These are phyloP conservation scores for Aspergillus nanangensis DNA, from an alignment of 495 filamentous ascomycete species.

Conservation along the genomic window DNA sequence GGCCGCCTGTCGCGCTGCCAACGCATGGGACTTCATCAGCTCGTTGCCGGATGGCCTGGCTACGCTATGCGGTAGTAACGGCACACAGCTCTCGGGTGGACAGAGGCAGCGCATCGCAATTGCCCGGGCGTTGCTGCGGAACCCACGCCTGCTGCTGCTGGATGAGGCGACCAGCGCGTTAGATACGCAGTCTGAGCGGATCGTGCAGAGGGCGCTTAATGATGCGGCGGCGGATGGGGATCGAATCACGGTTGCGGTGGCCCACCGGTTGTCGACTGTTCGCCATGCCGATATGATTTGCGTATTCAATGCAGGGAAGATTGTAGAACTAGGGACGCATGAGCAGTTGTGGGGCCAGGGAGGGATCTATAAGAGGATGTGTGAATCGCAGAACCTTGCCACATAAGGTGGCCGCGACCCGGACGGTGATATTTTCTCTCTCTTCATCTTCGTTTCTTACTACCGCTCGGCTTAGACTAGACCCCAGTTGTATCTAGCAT, in stretches of 20 bases:
- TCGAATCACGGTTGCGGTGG: neutral
- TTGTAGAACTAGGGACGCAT: neutral
- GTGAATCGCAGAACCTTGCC: neutral
- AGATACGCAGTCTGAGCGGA: neutral
- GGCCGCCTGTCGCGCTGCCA: neutral
- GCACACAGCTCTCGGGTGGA: neutral
- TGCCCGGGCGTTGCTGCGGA: neutral
- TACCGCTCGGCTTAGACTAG: too few relatives aligned
- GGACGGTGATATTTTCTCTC: too few relatives aligned
- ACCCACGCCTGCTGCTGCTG: neutral
- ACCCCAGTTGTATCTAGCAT: too few relatives aligned
- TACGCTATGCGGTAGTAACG: neutral
- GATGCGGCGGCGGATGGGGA: neutral
- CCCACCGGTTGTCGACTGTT: neutral
- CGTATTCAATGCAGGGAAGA: neutral
- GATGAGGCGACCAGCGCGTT: neutral
- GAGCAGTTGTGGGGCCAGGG: neutral
- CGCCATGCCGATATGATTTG: neutral
- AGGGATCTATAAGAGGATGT: too few relatives aligned
- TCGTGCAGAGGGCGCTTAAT: neutral
- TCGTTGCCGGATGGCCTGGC: neutral
- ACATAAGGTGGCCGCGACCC: too few relatives aligned
- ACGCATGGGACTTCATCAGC: neutral
- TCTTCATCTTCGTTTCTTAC: too few relatives aligned
- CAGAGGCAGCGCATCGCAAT: constrained; percentile 1